phyloP scores from a whole-genome alignment of 129 eudicot species.

The Tanacetum coccineum region DNA sequence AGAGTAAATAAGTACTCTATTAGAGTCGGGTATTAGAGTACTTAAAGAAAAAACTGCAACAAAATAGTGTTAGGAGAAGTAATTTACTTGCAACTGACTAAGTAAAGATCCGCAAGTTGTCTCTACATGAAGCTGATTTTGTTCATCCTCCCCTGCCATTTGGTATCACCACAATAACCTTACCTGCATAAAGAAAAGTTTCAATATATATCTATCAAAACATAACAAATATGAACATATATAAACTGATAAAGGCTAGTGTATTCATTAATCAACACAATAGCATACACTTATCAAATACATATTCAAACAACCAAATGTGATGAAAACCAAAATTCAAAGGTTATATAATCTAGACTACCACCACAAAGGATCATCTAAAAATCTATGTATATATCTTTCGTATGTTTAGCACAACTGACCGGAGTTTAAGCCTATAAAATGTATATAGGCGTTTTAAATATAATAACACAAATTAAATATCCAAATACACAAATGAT shows the following conservation, averaged over 20 bases:
- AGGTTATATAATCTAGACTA: not conserved
- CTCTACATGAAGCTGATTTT: conserved; percentile 55
- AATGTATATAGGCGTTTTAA: too few relatives aligned
- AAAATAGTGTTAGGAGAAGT: conserved; percentile 1
- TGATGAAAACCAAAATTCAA: not conserved
- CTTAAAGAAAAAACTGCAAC: not conserved
- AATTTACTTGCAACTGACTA: conserved; percentile 73
- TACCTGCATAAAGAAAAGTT: conserved; percentile 15
- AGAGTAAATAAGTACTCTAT: not conserved
- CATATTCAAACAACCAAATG: conserved; percentile 4
- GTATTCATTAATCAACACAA: not conserved
- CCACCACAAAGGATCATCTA: not conserved
- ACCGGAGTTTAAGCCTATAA: too few relatives aligned
- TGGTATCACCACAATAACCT: conserved; percentile 22
- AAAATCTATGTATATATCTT: too few relatives aligned
- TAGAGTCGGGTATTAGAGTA: not conserved
- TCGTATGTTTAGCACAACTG: too few relatives aligned
- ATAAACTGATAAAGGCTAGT: not conserved
- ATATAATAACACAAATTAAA: too few relatives aligned
- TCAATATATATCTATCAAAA: not conserved
- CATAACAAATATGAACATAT: not conserved
- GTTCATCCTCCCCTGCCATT: conserved; percentile 70
- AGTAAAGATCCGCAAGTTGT: conserved; percentile 74
- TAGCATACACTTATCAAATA: not conserved
- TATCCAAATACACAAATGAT: too few relatives aligned